Base-by-base conservation (phyloP, 495 filamentous ascomycete genomes). In the Penicillium coffeae region DNA sequence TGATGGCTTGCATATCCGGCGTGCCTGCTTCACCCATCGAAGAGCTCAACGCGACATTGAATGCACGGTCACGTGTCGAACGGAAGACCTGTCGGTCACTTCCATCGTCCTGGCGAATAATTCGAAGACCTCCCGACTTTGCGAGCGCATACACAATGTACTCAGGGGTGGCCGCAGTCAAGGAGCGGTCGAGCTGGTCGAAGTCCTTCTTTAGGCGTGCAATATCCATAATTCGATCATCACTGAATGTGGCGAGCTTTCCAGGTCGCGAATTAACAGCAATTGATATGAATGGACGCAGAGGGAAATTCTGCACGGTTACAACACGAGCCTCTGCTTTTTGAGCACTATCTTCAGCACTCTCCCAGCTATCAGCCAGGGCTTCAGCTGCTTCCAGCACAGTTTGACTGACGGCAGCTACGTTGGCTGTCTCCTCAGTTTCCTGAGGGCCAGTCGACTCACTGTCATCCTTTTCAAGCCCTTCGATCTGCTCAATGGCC, bases 121-220 rank as follows among this genome's bases (percentile, higher is more conserved):
- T 84, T 36, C 90, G 79, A 43, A 97, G 79, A 22, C 94, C 93
- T 19, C 89, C 90, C 48, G 85, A 86, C 74, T 95, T 96, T 14
- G 86, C 85, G 66, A 95, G 84, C 22, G 89, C 89, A 62, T 96
- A 97, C 8, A 87, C 86, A 57, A 99, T 99, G 67, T 89, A 95
- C 12, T 85, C 83, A 53, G 86, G 85, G n/a, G 88, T 89, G 22
- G 91, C 92, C 2, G 90, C 84, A 22, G 89, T 90, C 37, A 99
- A 75, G 40, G 89, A 93, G 43, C 94, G 87, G 62, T 99, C 94
- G 40, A 94, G 81, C 65, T 97, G 94, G 65, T 99, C 94, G 56
- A 97, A 97, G 6, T 93, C 88, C 68, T 97, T 96, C 74, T 95
- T 95, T 45, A 96, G 77, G 34, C 89, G 83, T 33, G 92, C 91